Evolutionary conservation across 1,139 yeast genomes (phyloP), one percentile per base, ranked within the genome.

Genomic region (Geotrichum candidum): DNA sequence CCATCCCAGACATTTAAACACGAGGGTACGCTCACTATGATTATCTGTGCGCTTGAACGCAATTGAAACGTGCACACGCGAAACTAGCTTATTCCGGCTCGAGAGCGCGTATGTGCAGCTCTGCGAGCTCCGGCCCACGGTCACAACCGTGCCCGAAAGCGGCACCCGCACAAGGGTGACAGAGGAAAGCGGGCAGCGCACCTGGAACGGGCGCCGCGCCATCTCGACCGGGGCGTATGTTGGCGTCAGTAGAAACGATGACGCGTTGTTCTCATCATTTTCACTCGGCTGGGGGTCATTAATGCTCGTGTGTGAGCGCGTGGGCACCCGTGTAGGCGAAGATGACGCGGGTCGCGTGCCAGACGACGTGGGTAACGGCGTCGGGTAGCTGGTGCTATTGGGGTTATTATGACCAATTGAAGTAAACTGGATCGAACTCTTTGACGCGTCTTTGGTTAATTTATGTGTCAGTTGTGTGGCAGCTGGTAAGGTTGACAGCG

Each of bases 51-150:
- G 22, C n/a, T 41, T 41, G 18, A 66, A 18, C 65, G 51, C 23
- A 23, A 82, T 68, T 18, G 73, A 68, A 58, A 87, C 80, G 73
- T 90, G 96, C 23, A 81, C 78, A 62, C 96, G 82, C 6, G 95
- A 88, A 46, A 90, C 83, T 56, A 80, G 79, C 70, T 84, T 84
- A 71, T 87, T 81, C 55, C 76, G 75, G 55, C 85, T 76, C 56
- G 82, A 76, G 63, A 87, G 77, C 60, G 82, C 82, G 68, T 83
- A 83, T 63, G 83, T 86, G 66, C 88, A 81, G 22, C 85, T 76
- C 70, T 81, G 78, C 22, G 90, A 83, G 3, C 90, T 85, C 65
- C 95, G 79, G 5, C 95, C 95, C 63, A 88, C 74, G 11, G 75
- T 73, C 18, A 71, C 61, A 3, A 69, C 71, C 25, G 73, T 60